These are phyloP conservation scores for Starmera stellimalicola DNA, from an alignment of 1,139 yeast genomes.

Conservation along the genomic window DNA sequence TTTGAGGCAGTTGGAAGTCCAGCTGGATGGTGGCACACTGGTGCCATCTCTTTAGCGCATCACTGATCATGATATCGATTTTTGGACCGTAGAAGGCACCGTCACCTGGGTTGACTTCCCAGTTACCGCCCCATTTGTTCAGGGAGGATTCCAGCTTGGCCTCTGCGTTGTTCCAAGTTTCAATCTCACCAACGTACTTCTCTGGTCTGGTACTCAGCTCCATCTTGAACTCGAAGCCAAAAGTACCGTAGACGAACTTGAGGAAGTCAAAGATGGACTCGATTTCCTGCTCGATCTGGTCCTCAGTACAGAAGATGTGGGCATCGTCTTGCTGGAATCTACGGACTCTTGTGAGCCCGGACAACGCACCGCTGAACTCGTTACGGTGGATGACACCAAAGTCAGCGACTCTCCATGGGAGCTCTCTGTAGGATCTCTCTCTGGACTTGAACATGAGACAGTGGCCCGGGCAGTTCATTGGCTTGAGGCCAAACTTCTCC, in stretches of 20 bases:
- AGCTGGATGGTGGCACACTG: conserved; percentile 98
- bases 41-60: conserved; percentile 88
- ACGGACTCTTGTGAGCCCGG: conserved; percentile 92
- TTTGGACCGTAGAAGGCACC: conserved; percentile 99
- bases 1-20: conserved; percentile 91
- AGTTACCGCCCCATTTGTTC: conserved; percentile 67
- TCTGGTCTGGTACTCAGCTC: conserved; percentile 93
- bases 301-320: conserved; percentile 88
- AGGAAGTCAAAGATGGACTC: conserved; percentile 72
- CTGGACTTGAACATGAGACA: conserved; percentile 80
- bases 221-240: conserved; percentile 85
- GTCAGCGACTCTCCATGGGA: conserved; percentile 95
- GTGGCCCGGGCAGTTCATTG: conserved; percentile 99
- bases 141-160: conserved; percentile 63
- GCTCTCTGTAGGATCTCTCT: conserved; percentile 86
- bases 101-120: conserved; percentile 93
- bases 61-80: conserved; percentile 89
- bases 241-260: conserved; percentile 67
- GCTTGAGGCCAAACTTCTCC: conserved; percentile 82
- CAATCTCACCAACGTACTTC: conserved; percentile 75
- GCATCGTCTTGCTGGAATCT: conserved; percentile 99
- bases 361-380: conserved; percentile 84
- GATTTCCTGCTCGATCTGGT: conserved; percentile 80
- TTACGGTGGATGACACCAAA: conserved; percentile 94
- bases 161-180: conserved; percentile 89